A percentile compares a stretch with the other conserved stretches of the same genome.
Conservation (phyloP, 2,329 filamentous ascomycete species). For the Ophiocordyceps polyrhachis-furcata region DNA sequence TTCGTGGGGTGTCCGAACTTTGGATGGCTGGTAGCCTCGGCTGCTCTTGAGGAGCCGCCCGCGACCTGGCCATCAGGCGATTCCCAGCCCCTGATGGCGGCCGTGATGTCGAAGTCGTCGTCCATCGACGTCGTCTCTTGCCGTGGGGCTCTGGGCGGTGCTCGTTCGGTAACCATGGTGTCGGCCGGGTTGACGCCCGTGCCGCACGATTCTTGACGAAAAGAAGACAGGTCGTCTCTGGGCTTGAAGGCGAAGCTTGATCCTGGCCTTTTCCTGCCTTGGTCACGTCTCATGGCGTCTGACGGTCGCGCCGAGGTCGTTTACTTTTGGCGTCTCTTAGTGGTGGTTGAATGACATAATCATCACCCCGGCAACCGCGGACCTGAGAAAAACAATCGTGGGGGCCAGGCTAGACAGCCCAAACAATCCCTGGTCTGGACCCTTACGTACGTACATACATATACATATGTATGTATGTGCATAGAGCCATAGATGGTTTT, state of each 20-base stretch:
- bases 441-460: no score
- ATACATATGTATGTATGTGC: no score
- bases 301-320: background rate
- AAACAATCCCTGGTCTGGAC: no score
- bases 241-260: slow-evolving; percentile 14
- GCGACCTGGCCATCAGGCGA: background rate
- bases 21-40: slow-evolving; percentile 8
- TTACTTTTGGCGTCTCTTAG: background rate
- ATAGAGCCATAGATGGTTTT: no score
- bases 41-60: slow-evolving; percentile 2
- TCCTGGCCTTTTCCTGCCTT: slow-evolving; percentile 9
- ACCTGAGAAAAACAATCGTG: no score
- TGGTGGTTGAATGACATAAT: background rate
- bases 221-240: slow-evolving; percentile 11
- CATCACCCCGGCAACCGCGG: background rate
- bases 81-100: slow-evolving; percentile 12
- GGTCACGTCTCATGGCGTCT: slow-evolving; percentile 4
- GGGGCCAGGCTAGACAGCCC: no score
- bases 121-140: slow-evolving; percentile 13
- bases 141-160: slow-evolving; percentile 23
- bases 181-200: slow-evolving; percentile 2
- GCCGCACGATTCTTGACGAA: slow-evolving; percentile 1
- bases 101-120: slow-evolving; percentile 15
- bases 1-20: slow-evolving; percentile 21
- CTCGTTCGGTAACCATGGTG: slow-evolving; percentile 29